Percentiles rank a stretch among this genome's conserved stretches.
Evolutionary conservation across 208 protist species (phyloP).

Genomic region (Phytomonas serpens): DNA sequence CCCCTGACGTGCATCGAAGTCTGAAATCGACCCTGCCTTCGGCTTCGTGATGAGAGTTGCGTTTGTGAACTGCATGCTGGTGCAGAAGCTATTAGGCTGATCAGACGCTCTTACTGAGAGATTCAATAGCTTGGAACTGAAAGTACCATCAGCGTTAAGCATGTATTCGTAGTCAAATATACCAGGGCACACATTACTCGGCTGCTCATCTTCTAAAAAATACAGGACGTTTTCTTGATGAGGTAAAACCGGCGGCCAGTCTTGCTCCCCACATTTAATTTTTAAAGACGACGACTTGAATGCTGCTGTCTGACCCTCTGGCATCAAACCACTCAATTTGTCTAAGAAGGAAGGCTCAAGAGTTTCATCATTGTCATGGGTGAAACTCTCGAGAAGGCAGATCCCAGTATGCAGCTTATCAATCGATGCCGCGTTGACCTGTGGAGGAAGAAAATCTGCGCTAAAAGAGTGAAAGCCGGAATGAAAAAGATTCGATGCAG

Average conservation of each 20-base stretch:
- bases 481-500: not conserved
- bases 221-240: not conserved
- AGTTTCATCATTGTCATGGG: not conserved
- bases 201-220: not conserved
- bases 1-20: slow-evolving; percentile 20
- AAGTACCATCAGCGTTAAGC: slow-evolving; percentile 27
- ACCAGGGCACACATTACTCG: slow-evolving; percentile 21
- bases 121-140: slow-evolving; percentile 19
- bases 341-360: not conserved
- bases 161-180: slow-evolving; percentile 26
- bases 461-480: not conserved
- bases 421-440: not conserved
- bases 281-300: not conserved
- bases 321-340: not conserved
- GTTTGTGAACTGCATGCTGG: not conserved
- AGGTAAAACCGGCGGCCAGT: not conserved
- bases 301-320: not conserved
- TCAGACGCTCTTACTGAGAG: slow-evolving; percentile 16
- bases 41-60: not conserved
- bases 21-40: slow-evolving; percentile 8
- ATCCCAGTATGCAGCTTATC: not conserved
- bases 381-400: not conserved
- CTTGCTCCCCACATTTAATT: not conserved
- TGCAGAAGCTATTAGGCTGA: slow-evolving; percentile 13
- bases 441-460: not conserved